Conservation (phyloP, 805 yeast species). For the Ogataea kodamae region DNA sequence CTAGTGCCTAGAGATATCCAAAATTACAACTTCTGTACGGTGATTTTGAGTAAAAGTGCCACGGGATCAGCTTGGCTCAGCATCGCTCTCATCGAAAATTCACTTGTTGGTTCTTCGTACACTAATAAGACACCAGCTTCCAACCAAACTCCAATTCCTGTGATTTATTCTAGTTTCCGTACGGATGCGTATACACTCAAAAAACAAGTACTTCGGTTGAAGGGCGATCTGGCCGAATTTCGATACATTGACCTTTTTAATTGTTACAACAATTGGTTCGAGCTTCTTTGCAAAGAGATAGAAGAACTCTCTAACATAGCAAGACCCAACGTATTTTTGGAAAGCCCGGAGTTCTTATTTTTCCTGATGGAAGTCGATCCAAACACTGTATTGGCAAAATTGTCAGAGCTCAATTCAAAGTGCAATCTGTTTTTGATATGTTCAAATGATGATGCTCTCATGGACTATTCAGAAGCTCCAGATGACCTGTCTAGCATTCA, state of each 20-base stretch:
- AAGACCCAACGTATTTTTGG: slow-evolving; percentile 23
- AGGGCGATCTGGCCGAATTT: slow-evolving; percentile 38
- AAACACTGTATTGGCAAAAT: slow-evolving; percentile 17
- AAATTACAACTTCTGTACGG: slow-evolving; percentile 27
- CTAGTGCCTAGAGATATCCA: slow-evolving; percentile 33
- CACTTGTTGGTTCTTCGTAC: slow-evolving; percentile 44
- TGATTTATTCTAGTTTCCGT: slow-evolving; percentile 35
- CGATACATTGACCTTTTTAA: slow-evolving; percentile 40
- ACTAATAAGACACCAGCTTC: slow-evolving; percentile 27
- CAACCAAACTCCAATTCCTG: slow-evolving; percentile 30
- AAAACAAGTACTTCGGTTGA: slow-evolving; percentile 35
- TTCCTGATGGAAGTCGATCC: slow-evolving; percentile 13
- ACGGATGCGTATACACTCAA: slow-evolving; percentile 23
- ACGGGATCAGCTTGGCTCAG: slow-evolving; percentile 65
- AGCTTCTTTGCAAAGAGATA: slow-evolving; percentile 8
- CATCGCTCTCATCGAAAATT: slow-evolving; percentile 51
- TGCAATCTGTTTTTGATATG: slow-evolving; percentile 26
- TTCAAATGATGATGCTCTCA: slow-evolving; percentile 21
- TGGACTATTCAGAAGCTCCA: slow-evolving; percentile 18
- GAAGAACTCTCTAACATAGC: slow-evolving; percentile 23
- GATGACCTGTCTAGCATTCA: slow-evolving; percentile 33
- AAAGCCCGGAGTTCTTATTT: slow-evolving; percentile 30
- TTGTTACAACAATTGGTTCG: slow-evolving; percentile 32
- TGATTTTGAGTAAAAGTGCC: slow-evolving; percentile 43
- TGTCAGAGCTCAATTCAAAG: slow-evolving; percentile 17